Conservation (phyloP, 768 basidiomycete species). For the Lentinula lateritia region DNA sequence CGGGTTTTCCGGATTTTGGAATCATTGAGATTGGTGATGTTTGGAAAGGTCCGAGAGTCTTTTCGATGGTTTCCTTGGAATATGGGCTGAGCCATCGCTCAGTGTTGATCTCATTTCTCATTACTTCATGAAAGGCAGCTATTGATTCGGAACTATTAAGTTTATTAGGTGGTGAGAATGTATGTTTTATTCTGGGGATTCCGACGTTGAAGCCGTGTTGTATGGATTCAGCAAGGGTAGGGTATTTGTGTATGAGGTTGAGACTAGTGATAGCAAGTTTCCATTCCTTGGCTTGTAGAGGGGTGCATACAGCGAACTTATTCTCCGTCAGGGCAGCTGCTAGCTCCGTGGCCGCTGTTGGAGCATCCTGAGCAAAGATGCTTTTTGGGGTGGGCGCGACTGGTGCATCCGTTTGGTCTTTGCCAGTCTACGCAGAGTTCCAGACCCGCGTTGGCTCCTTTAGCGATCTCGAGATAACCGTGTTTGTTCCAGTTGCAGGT, state of each 20-base stretch:
- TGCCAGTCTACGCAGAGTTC: constrained; percentile 33
- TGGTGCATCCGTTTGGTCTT: constrained; percentile 17
- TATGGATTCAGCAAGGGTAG: constrained; percentile 16
- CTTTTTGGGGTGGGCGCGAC: constrained; percentile 13
- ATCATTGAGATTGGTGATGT: constrained; percentile 28
- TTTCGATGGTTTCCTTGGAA: constrained; percentile 17
- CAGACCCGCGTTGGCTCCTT: constrained; percentile 11
- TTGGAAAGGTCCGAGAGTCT: constrained; percentile 31
- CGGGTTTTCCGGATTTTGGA: constrained; percentile 26
- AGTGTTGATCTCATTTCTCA: constrained; percentile 16
- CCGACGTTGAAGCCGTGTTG: background rate
- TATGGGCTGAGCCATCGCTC: constrained; percentile 28
- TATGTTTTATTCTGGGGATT: background rate
- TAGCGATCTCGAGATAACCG: constrained; percentile 11
- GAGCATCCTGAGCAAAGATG: constrained; percentile 42
- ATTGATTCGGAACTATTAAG: background rate
- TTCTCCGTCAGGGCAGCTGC: constrained; percentile 29
- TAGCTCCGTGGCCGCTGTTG: constrained; percentile 28
- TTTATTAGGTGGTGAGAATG: background rate
- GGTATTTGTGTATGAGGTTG: constrained; percentile 20
- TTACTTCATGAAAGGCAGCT: constrained; percentile 12
- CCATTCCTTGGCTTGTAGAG: constrained; percentile 28
- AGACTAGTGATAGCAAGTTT: constrained; percentile 10
- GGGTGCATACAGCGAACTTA: constrained; percentile 20
- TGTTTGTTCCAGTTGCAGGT: constrained; percentile 12